Evolutionary conservation across 208 protist species (phyloP), one percentile per base, ranked within the genome.

Genomic region (Crithidia brevicula): DNA sequence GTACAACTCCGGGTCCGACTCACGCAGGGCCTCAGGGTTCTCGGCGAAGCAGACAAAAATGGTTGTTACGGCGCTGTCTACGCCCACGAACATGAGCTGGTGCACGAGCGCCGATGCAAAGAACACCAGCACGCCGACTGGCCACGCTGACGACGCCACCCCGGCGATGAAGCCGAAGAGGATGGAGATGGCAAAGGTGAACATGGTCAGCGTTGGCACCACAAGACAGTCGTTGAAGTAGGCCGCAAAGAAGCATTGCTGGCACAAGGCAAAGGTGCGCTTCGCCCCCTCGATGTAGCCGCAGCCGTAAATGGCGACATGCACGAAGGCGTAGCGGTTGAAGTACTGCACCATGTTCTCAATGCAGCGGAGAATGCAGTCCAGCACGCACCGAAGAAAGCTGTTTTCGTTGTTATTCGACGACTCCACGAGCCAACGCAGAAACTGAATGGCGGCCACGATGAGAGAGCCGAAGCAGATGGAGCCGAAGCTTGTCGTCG

Each of bases 381-480:
- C 61, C n/a, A 76, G 31, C 16, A 77, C 20, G 65, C 78, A 96
- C 10, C 53, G 66, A 31, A 85, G 0, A 30, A 89, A 80, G 33
- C 63, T 65, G 25, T 67, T 74, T 7, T 78, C 72, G 64, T 90
- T 69, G 54, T 78, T 49, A 57, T 71, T 78, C 33, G 64, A 30
- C 22, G 51, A 54, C 42, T 85, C 67, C 11, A 81, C 64, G 9
- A 96, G 43, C 60, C 62, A 85, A n/a, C 79, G 85, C 25, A 98
- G 5, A 31, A 93, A 80, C 61, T 93, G 79, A 13, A 98, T 79
- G 42, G 94, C 46, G 3, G 94, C 94, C 16, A 98, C 94, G 58
- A 98, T 51, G 61, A 97, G 86, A 20, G 87, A 95, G 38, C 94
- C 94, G 62, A 98, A 96, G 78, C 94, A 97, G 65, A 98, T 94